Evolutionary conservation across 805 yeast genomes (phyloP), one percentile per base, ranked within the genome.

Genomic region (Ogataea philodendri): DNA sequence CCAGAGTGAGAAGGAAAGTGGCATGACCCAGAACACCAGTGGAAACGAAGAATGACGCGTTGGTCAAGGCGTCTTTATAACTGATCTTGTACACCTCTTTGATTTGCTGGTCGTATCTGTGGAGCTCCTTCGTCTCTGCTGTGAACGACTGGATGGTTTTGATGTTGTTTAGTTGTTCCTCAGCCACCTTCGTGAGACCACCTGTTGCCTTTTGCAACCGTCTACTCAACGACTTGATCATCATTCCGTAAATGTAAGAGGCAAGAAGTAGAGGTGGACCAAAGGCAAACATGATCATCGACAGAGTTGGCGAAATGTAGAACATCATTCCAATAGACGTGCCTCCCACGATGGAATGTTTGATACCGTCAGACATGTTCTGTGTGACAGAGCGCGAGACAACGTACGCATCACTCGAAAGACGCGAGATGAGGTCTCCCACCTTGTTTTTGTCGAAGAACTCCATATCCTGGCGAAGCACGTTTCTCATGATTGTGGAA

Each of bases 271-370:
- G 67, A 1, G 96, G 96, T 2, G 97, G 97, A 20, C 85, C 81
- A 44, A 90, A 68, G 8, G 85, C 61, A 47, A 85, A 65, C 77
- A 90, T 81, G 29, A 85, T 77, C 7, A 81, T 66, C 0, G 96
- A 84, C 42, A 89, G 66, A 50, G 87, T 78, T 67, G 86, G 70
- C 19, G 93, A 81, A 2, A 89, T 84, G 49, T 76, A 72, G 52
- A 84, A 73, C 97, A 89, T 90, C 96, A 89, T 87, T 2, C 86
- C 75, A 30, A 89, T 67, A 1, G 96, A 96, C 15, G 86, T 86
- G 20, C 72, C 69, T 3, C 96, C 96, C 40, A 86, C 78, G 9
- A 89, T 74, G 1, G 81, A 55, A 6, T 96, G 84, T 36, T 96
- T 70, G 21, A 88, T 75, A 24, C 97, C 97, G 57, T 89, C 97